Evolutionary conservation across 2,329 filamentous ascomycete genomes (phyloP).

Genomic region (Colletotrichum sp.): DNA sequence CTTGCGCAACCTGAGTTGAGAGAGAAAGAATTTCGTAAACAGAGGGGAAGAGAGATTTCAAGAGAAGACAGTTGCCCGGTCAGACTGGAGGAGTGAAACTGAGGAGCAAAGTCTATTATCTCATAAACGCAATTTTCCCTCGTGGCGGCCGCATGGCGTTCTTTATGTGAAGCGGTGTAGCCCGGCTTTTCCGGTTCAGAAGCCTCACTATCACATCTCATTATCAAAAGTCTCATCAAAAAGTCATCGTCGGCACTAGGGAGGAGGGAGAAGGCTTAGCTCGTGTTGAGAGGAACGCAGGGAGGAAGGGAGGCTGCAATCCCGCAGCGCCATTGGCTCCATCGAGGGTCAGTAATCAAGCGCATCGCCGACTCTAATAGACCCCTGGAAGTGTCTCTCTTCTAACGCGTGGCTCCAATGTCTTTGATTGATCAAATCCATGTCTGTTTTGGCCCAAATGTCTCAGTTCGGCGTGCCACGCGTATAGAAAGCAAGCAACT

Average conservation of each 20-base stretch:
- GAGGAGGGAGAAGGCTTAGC: slow-evolving; percentile 3
- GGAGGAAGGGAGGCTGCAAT: slow-evolving; percentile 13
- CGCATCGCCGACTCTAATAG: neutral
- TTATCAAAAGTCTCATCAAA: neutral
- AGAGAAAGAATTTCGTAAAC: neutral
- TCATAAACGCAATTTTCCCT: no score
- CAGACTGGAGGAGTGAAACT: neutral
- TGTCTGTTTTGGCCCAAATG: neutral
- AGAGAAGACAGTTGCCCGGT: neutral
- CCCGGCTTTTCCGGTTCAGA: neutral
- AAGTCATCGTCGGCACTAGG: neutral
- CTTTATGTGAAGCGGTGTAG: neutral
- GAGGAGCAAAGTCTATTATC: neutral
- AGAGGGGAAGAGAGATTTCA: neutral
- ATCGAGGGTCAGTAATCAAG: neutral
- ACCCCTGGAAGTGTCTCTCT: neutral
- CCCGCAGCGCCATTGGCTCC: neutral
- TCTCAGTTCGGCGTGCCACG: slow-evolving; percentile 6
- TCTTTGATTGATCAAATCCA: slow-evolving; percentile 14
- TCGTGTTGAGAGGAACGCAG: slow-evolving; percentile 19
- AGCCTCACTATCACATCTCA: neutral
- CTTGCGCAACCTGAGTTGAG: neutral
- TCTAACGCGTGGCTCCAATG: neutral
- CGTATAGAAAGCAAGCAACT: neutral
- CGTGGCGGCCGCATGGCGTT: neutral